Evolutionary conservation across 208 protist species (phyloP).

Genomic region (Leishmania mexicana): DNA sequence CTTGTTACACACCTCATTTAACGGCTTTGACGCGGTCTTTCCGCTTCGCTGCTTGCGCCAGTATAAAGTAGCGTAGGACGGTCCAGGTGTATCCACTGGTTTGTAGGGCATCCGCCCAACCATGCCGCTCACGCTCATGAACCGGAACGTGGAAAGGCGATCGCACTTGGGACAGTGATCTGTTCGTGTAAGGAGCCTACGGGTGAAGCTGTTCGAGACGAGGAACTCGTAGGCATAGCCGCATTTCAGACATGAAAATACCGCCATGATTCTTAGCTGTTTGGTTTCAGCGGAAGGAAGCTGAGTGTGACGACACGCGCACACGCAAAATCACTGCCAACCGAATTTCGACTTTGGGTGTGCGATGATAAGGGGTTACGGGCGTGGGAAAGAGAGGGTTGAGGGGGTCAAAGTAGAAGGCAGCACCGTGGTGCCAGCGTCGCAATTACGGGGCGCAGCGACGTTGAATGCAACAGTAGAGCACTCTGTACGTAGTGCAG

Average conservation of each 20-base stretch:
- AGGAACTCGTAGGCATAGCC: constrained; percentile 83
- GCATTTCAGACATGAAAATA: constrained; percentile 78
- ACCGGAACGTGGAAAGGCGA: constrained; percentile 59
- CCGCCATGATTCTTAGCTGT: constrained; percentile 46
- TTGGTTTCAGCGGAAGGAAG: background rate
- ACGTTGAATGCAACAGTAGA: background rate
- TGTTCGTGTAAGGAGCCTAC: constrained; percentile 47
- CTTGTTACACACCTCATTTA: constrained; percentile 62
- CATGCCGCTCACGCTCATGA: constrained; percentile 82
- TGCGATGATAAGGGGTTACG: background rate
- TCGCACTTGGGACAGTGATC: constrained; percentile 81
- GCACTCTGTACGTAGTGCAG: background rate
- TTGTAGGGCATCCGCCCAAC: constrained; percentile 74
- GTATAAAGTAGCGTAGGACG: constrained; percentile 77
- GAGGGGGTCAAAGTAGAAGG: background rate
- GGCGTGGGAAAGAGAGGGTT: background rate
- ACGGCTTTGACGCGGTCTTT: constrained; percentile 45
- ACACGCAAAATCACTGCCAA: background rate
- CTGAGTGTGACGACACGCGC: background rate
- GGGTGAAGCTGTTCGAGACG: constrained; percentile 66
- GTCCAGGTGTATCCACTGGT: constrained; percentile 54
- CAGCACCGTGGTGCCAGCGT: background rate
- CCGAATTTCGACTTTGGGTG: background rate
- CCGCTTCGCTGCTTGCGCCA: constrained; percentile 69
- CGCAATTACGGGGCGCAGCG: background rate